These are phyloP conservation scores for Zymoseptoria passerinii DNA, from an alignment of 2,329 filamentous ascomycete genomes.

Conservation along the genomic window DNA sequence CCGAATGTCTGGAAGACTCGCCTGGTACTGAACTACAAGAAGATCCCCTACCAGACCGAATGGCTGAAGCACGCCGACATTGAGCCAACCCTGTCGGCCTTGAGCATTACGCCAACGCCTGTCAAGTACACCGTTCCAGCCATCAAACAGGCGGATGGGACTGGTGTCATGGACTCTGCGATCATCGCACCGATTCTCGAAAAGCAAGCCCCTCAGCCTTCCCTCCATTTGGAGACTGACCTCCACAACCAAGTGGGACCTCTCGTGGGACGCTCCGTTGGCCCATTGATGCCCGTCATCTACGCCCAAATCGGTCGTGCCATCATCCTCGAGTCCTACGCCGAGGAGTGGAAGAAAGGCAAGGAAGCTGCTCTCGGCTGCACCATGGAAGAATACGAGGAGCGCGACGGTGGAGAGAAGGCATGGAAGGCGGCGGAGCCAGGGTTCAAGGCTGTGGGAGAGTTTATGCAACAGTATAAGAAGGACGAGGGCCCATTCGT, in stretches of 20 bases:
- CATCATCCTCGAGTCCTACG: constrained; percentile 24
- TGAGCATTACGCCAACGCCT: constrained; percentile 7
- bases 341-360: constrained; percentile 8
- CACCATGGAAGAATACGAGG: constrained; percentile 20
- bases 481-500: constrained; percentile 21
- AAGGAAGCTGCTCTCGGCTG: constrained; percentile 14
- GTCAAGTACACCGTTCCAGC: constrained; percentile 15
- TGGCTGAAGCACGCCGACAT: constrained; percentile 11
- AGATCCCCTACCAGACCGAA: constrained; percentile 14
- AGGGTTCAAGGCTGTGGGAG: constrained; percentile 9
- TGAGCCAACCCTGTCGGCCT: constrained; percentile 6
- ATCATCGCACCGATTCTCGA: constrained; percentile 17
- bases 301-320: constrained; percentile 13
- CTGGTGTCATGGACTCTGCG: constrained; percentile 13
- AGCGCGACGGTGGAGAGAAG: constrained; percentile 20
- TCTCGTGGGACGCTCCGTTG: background rate
- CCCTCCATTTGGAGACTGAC: constrained; percentile 10
- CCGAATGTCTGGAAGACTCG: constrained; percentile 66
- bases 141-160: constrained; percentile 12
- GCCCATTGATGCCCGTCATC: constrained; percentile 19
- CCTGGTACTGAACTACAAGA: constrained; percentile 31
- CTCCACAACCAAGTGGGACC: constrained; percentile 6
- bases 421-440: constrained; percentile 19
- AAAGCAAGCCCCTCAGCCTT: constrained; percentile 10
- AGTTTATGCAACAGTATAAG: constrained; percentile 15